Evolutionary conservation across 2,329 filamentous ascomycete species (phyloP).

Genomic region (Coniochaeta pulveracea): DNA sequence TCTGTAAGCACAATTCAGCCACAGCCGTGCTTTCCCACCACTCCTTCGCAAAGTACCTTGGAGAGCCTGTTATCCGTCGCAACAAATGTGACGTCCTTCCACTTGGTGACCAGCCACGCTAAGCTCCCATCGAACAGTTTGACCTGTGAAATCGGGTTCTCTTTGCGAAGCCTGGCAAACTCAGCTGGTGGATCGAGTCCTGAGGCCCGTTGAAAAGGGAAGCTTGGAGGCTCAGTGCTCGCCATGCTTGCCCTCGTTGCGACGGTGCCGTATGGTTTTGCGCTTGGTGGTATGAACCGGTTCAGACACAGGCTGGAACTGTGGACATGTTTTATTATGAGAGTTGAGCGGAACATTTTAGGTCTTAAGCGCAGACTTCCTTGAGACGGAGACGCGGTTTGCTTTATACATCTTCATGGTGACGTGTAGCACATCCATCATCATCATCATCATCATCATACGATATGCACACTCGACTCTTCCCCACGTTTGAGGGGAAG

Average conservation of each 20-base stretch:
- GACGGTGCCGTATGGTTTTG: background rate
- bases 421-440: too few species aligned
- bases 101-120: slow-evolving; percentile 35
- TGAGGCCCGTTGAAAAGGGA: slow-evolving; percentile 26
- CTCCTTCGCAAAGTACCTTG: slow-evolving; percentile 20
- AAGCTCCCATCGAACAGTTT: slow-evolving; percentile 33
- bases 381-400: too few species aligned
- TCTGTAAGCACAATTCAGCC: background rate
- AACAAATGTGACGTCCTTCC: slow-evolving; percentile 31
- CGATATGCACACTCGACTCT: too few species aligned
- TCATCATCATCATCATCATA: too few species aligned
- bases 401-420: too few species aligned
- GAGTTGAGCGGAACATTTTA: too few species aligned
- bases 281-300: too few species aligned
- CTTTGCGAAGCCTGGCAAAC: slow-evolving; percentile 29
- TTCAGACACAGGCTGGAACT: too few species aligned
- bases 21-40: background rate
- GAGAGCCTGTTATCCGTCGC: slow-evolving; percentile 32
- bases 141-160: slow-evolving; percentile 29
- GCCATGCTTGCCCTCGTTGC: background rate
- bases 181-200: slow-evolving; percentile 29
- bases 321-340: too few species aligned
- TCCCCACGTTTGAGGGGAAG: too few species aligned
- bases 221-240: slow-evolving; percentile 13
- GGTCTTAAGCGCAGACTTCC: too few species aligned